Evolutionary conservation across 495 filamentous ascomycete genomes (phyloP), one percentile per base, ranked within the genome.

Genomic region (Xylaria palmicola): DNA sequence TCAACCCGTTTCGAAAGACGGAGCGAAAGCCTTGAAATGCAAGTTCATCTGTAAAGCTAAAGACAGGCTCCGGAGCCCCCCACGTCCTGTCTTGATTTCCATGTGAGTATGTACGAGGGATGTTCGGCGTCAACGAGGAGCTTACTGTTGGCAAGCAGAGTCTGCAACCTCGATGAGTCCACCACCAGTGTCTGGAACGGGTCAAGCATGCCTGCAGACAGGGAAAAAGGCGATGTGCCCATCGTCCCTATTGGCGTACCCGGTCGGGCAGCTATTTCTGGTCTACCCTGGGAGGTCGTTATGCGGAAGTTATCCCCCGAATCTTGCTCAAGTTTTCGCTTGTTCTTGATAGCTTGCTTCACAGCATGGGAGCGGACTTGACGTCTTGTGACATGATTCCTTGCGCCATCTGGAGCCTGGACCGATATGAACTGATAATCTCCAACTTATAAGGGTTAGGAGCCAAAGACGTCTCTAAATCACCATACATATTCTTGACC

Each of bases 281-380:
- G 17, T 2, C 49, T 19, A 8, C 49, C 43, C 6, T 48, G 12
- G 7, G 43, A 19, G 3, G 59, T 49, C 4, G 48, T 47, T 17
- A 58, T 20, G n/a, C 39, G 63, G 50, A 76, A 76, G 60, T 75
- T 75, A 9, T 56, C 22, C 22, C 66, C 58, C 40, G 59, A 60
- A 13, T 69, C 53, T 63, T 69, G 71, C 62, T 70, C 64, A 32
- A 57, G 60, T 55, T 60, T 69, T 62, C 74, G 68, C 62, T 74
- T 74, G n/a, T 68, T 75, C 44, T 64, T 66, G 7, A 76, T 59
- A 7, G 62, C 74, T 13, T 56, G 66, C 48, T 48, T 62, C 40
- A 76, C 65, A 50, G 71, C 74, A 66, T 76, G 72, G 4, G 74
- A 76, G 39, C 71, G 69, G 6, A 70, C 73, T 39, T 62, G 54